These are phyloP conservation scores for Oryza meridionalis DNA, from an alignment of 176 grass and related monocot genomes.

Conservation along the genomic window DNA sequence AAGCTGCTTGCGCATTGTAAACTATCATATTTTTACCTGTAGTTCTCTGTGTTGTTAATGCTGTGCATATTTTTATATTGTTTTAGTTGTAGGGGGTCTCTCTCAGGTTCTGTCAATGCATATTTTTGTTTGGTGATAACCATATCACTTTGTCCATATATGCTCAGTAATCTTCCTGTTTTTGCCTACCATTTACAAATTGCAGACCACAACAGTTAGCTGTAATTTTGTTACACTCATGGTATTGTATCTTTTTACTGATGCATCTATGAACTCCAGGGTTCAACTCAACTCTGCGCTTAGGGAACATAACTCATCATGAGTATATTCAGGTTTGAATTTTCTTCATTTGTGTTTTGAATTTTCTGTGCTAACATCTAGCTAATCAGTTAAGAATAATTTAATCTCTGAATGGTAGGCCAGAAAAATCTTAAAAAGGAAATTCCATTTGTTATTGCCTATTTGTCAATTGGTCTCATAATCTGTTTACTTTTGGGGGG, in stretches of 20 bases:
- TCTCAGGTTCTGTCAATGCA: background rate
- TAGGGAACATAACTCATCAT: conserved; percentile 93
- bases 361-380: background rate
- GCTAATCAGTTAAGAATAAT: conserved; percentile 14
- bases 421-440: background rate
- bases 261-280: conserved; percentile 56
- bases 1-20: background rate
- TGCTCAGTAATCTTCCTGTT: background rate
- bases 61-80: background rate
- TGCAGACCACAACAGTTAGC: background rate
- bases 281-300: conserved; percentile 90
- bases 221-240: background rate
- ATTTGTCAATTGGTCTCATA: background rate
- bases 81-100: background rate
- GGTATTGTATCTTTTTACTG: conserved; percentile 16
- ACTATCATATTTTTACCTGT: background rate
- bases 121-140: background rate
- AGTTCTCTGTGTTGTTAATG: background rate
- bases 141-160: background rate
- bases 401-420: background rate
- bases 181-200: background rate
- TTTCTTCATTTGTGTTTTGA: conserved; percentile 13
- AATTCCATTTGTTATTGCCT: background rate
- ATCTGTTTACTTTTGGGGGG: background rate
- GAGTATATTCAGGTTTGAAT: conserved; percentile 90